Evolutionary conservation across 371 early-diverging fungal genomes (phyloP), one percentile per base, ranked within the genome.

Genomic region (Mucor saturninus): DNA sequence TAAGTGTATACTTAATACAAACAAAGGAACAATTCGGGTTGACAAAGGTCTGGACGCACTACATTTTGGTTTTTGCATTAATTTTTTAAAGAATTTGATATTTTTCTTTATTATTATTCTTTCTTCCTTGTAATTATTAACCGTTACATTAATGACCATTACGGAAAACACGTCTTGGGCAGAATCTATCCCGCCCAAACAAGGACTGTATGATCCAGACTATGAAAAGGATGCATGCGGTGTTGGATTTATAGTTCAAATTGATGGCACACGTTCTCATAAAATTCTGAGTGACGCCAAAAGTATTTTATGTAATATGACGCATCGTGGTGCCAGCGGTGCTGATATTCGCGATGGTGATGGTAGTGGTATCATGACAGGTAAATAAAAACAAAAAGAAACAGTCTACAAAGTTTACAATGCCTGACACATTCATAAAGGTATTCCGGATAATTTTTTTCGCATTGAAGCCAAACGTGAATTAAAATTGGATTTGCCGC

Each of bases 191-290:
- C 98, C 98, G 6, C 74, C 83, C 37, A 86, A 88, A 15, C 93
- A 94, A 77, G 98, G 94, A 29, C 81, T 97, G 13, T 97, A 97
- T 65, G 77, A 94, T 69, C 96, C 98, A 21, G 87, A 85, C 52
- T 81, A 83, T 68, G 97, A 97, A 82, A 93, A 93, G 63, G 97
- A 97, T 73, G 87, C 95, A 8, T 98, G 98, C 72, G 98, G 98
- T 77, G 98, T 98, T 54, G 98, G 98, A 0, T 98, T 97, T 71
- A 91, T 95, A 61, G 92, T 93, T 50, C 89, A 93, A 74, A 93
- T 98, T 74, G 91, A 94, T 68, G 93, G 91, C 58, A 68, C 75
- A 7, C 72, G 88, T 35, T 89, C 91, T 6, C 95, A 98, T 86
- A 85, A 88, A 72, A 91, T 97, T 57, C 81, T 97, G 42, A 86